A percentile compares a stretch with the other conserved stretches of the same genome.
phyloP scores from a whole-genome alignment of 202 grass and related monocot genomes.

The Setaria italica region DNA sequence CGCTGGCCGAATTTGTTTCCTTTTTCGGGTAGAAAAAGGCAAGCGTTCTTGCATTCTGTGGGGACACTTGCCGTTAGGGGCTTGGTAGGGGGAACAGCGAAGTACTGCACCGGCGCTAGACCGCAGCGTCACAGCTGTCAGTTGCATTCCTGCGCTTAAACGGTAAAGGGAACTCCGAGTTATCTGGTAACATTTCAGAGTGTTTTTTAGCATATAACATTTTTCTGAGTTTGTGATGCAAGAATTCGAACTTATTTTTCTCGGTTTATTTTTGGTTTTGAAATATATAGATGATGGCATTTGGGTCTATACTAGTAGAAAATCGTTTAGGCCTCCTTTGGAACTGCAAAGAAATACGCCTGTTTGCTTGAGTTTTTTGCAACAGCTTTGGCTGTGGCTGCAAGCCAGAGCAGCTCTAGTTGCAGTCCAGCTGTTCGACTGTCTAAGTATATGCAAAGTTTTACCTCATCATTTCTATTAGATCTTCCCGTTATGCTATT shows the following conservation, averaged over 20 bases:
- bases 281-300: too few relatives aligned
- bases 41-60: slow-evolving; percentile 24
- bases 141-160: neutral
- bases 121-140: neutral
- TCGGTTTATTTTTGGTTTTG: neutral
- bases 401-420: too few relatives aligned
- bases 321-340: neutral
- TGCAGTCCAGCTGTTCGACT: too few relatives aligned
- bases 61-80: slow-evolving; percentile 33
- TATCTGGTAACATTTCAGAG: neutral
- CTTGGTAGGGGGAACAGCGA: neutral
- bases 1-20: slow-evolving; percentile 52
- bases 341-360: neutral
- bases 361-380: too few relatives aligned
- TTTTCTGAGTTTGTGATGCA: neutral
- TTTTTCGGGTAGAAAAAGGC: slow-evolving; percentile 36
- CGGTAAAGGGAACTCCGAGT: neutral
- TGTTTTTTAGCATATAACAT: too few relatives aligned
- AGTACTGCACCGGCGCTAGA: neutral
- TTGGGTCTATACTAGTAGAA: neutral
- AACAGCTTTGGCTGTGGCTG: too few relatives aligned
- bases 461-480: too few relatives aligned
- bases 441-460: too few relatives aligned
- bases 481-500: too few relatives aligned
- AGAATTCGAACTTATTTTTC: neutral